phyloP scores from a whole-genome alignment of 2,329 filamentous ascomycete species.

The Teratosphaeria nubilosa region DNA sequence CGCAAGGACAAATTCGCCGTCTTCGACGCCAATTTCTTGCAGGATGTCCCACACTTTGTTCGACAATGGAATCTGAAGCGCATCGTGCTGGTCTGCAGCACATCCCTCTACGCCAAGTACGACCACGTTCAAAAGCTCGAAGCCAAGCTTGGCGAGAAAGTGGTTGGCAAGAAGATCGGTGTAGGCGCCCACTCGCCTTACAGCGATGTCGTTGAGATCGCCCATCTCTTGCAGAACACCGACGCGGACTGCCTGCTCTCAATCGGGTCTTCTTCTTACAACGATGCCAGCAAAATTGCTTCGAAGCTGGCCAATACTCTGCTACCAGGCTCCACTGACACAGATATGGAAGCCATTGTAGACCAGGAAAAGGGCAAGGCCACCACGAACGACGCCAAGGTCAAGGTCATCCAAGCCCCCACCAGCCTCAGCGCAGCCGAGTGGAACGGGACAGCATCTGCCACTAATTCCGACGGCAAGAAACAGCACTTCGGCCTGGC shows the following conservation, averaged over 20 bases:
- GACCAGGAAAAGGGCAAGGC: neutral
- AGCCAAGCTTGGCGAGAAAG: neutral
- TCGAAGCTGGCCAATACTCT: neutral
- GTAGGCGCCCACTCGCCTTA: neutral
- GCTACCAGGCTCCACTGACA: neutral
- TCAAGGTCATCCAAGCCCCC: neutral
- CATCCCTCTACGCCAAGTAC: neutral
- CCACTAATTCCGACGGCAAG: neutral
- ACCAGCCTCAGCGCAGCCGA: neutral
- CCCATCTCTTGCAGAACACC: neutral
- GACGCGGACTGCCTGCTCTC: neutral
- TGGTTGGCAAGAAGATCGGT: neutral
- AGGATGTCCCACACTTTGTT: neutral
- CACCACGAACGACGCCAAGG: neutral
- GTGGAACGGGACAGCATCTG: conserved; percentile 24
- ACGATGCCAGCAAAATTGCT: neutral
- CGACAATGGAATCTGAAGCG: neutral
- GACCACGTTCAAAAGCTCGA: neutral
- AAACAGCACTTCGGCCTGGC: conserved; percentile 1
- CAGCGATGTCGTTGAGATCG: neutral
- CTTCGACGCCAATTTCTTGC: neutral
- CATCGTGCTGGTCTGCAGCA: neutral
- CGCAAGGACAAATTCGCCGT: neutral
- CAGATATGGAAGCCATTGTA: neutral
- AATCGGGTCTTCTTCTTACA: neutral